Evolutionary conservation across 2,329 filamentous ascomycete species (phyloP).

Genomic region (Didymella segeticola): DNA sequence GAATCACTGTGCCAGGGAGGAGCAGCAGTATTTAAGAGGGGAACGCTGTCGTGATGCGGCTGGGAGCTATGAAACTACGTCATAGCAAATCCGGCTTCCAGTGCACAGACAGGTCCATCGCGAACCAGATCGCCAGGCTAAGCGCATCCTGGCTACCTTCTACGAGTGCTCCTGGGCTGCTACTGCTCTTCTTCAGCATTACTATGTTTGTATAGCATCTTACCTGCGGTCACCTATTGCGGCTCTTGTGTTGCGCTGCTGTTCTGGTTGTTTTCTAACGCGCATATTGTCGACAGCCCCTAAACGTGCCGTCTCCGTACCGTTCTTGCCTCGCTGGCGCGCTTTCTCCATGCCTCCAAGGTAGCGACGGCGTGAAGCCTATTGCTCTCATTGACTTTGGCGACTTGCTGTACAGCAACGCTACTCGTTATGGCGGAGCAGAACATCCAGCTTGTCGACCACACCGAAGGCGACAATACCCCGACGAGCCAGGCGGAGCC

Average conservation of each 20-base stretch:
- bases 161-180: not conserved
- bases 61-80: constrained; percentile 12
- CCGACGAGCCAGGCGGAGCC: constrained; percentile 30
- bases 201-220: constrained; percentile 5
- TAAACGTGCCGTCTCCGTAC: constrained; percentile 22
- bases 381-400: constrained; percentile 11
- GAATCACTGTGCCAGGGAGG: constrained; percentile 7
- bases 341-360: constrained; percentile 36
- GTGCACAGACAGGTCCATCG: constrained; percentile 14
- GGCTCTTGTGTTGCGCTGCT: not conserved
- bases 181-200: not conserved
- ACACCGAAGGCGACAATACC: constrained; percentile 49
- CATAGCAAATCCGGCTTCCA: constrained; percentile 2
- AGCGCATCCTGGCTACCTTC: not conserved
- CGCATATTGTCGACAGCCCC: constrained; percentile 22
- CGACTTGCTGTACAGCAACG: not conserved
- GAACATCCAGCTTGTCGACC: constrained; percentile 72
- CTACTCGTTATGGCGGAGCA: constrained; percentile 57
- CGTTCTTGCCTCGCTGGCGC: constrained; percentile 30
- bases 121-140: constrained; percentile 17
- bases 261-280: constrained; percentile 7
- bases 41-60: constrained; percentile 21
- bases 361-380: constrained; percentile 37
- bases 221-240: not conserved
- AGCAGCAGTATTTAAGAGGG: constrained; percentile 36